Evolutionary conservation across 1,284 basidiomycete species (phyloP), one percentile per base, ranked within the genome.

Genomic region (Cutaneotrichosporon cavernicola): DNA sequence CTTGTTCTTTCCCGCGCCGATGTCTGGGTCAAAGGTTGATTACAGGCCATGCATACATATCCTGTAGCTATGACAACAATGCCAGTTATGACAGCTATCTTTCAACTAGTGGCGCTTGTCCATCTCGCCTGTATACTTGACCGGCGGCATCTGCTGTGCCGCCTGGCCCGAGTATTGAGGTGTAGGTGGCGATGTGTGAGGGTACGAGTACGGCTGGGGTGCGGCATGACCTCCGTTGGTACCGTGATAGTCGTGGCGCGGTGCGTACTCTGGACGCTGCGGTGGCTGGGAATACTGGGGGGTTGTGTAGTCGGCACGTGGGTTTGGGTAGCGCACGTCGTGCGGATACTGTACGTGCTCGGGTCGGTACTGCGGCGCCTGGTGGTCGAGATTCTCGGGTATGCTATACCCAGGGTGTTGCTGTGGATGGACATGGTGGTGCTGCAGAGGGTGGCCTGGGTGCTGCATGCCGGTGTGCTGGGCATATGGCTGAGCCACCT

Each of bases 401-500:
- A 36, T 36, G 43, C 18, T 38, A 11, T 51, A 51, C 50, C 5
- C 50, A n/a, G 36, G 59, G 16, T 60, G 58, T 5, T 51, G 49
- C 22, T 30, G 50, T 2, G 16, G 36, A 13, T 60, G 57, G 21
- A 14, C 36, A 5, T 50, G 36, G 22, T 59, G 47, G 22, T 59
- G 47, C 47, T 26, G 31, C 9, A 50, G 58, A 34, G 47, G 47
- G n/a, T 50, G 52, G 9, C 32, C 36, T 6, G 38, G 38, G 14
- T n/a, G 26, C 4, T 26, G 59, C 32, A 53, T 53, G n/a, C n/a
- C 21, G 38, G 49, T 47, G 21, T 60, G n/a, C 10, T 18, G 34
- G 36, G 18, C 16, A 21, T 26, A 31, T 4, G 22, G 50, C 22
- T 51, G 22, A 6, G 5, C 26, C 10, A 51, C 22, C 22, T 11